Percentiles rank a stretch among this genome's conserved stretches.
Evolutionary conservation across 345 rosid species (phyloP).

Genomic region (Salix dunnii): DNA sequence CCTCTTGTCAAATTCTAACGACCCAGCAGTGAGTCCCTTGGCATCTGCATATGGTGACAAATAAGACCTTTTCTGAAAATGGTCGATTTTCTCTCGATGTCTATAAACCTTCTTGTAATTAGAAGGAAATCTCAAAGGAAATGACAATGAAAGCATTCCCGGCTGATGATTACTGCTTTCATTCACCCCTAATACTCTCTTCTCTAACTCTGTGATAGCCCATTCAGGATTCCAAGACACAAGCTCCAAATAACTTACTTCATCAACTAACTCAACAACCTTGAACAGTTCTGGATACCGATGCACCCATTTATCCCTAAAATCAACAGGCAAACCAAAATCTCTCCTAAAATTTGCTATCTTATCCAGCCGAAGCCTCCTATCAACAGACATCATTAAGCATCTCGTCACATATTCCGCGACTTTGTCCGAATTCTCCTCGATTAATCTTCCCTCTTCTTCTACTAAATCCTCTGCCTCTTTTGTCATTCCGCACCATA

Average conservation of each 20-base stretch:
- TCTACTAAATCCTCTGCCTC: conserved; percentile 55
- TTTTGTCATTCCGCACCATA: conserved; percentile 81
- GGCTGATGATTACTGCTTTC: conserved; percentile 43
- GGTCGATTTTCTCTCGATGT: conserved; percentile 69
- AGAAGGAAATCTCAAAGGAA: conserved; percentile 74
- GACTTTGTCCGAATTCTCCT: conserved; percentile 59
- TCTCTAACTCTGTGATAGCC: conserved; percentile 84
- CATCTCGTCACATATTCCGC: conserved; percentile 76
- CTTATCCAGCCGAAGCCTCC: conserved; percentile 57
- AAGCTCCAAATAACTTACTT: conserved; percentile 60
- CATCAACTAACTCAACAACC: conserved; percentile 47
- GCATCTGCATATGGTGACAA: conserved; percentile 86
- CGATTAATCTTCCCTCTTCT: conserved; percentile 56
- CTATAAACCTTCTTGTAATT: conserved; percentile 71
- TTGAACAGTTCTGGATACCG: conserved; percentile 60
- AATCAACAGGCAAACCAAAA: conserved; percentile 77
- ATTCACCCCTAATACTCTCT: conserved; percentile 41
- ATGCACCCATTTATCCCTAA: conserved; percentile 64
- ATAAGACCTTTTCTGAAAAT: conserved; percentile 73
- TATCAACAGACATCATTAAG: conserved; percentile 72
- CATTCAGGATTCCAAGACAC: conserved; percentile 76
- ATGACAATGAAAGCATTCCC: conserved; percentile 67
- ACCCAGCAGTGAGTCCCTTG: conserved; percentile 61
- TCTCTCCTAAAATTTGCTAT: conserved; percentile 74
- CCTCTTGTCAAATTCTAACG: conserved; percentile 84